Evolutionary conservation across 805 yeast species (phyloP).

Genomic region (Sugiyamaella marilandica): DNA sequence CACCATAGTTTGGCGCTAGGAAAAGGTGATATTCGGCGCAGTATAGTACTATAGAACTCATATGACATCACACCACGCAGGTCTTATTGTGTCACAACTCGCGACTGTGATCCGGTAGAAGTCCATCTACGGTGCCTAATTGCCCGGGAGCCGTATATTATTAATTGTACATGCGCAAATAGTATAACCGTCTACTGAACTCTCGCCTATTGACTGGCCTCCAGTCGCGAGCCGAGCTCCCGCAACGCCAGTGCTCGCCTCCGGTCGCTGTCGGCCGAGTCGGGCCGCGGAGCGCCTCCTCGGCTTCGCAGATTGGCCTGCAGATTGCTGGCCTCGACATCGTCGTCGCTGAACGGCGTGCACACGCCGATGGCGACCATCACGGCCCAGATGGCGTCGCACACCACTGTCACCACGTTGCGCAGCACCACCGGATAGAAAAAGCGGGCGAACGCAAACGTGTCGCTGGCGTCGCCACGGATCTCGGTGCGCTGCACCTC

Average conservation of each 20-base stretch:
- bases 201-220: background rate
- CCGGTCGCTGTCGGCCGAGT: conserved; percentile 31
- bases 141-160: background rate
- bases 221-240: conserved; percentile 30
- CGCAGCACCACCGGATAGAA: conserved; percentile 62
- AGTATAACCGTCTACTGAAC: background rate
- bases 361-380: conserved; percentile 46
- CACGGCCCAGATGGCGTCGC: conserved; percentile 41
- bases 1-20: no score
- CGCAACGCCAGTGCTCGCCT: conserved; percentile 32
- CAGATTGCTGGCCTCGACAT: conserved; percentile 67
- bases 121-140: background rate
- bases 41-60: no score
- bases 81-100: no score
- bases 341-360: conserved; percentile 61
- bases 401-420: conserved; percentile 49
- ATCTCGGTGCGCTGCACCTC: conserved; percentile 29
- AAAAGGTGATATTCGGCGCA: no score
- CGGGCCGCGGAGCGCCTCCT: conserved; percentile 7
- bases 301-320: conserved; percentile 48
- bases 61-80: no score
- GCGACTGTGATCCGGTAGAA: no score
- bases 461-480: conserved; percentile 86
- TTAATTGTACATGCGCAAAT: background rate
- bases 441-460: conserved; percentile 77